Conservation (phyloP, 2,329 filamentous ascomycete genomes). For the Neopestalotiopsis sp. region DNA sequence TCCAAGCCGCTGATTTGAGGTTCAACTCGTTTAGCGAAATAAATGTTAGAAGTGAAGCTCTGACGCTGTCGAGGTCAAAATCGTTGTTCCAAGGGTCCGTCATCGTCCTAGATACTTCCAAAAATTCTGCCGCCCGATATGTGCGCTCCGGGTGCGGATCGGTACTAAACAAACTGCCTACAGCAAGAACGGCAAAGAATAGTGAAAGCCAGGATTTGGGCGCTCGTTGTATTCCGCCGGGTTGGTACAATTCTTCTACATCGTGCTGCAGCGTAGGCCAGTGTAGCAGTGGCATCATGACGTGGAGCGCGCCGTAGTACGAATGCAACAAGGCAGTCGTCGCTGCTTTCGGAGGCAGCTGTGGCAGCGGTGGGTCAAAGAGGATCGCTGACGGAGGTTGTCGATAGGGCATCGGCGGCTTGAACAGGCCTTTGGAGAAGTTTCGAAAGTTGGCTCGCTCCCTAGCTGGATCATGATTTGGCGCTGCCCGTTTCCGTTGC, state of each 20-base stretch:
- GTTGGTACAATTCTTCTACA: constrained; percentile 78
- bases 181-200: constrained; percentile 83
- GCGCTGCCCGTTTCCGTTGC: constrained; percentile 64
- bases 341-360: constrained; percentile 72
- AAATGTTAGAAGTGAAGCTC: constrained; percentile 74
- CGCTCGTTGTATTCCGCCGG: constrained; percentile 63
- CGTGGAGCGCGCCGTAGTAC: constrained; percentile 80
- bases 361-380: constrained; percentile 62
- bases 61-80: constrained; percentile 76
- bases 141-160: constrained; percentile 60
- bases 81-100: constrained; percentile 85
- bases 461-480: constrained; percentile 72
- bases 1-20: constrained; percentile 82
- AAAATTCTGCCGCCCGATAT: constrained; percentile 63
- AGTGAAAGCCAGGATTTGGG: constrained; percentile 77
- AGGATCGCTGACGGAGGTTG: constrained; percentile 49
- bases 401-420: constrained; percentile 73
- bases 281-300: constrained; percentile 83
- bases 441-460: constrained; percentile 76
- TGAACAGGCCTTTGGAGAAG: constrained; percentile 80
- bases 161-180: constrained; percentile 76
- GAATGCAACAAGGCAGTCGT: constrained; percentile 76
- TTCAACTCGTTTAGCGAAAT: constrained; percentile 88
- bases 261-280: constrained; percentile 82
- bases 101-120: constrained; percentile 72